Percentiles rank a stretch among this genome's conserved stretches.
Conservation (phyloP, 306 rosid genomes). For the Prunus fruticosa region DNA sequence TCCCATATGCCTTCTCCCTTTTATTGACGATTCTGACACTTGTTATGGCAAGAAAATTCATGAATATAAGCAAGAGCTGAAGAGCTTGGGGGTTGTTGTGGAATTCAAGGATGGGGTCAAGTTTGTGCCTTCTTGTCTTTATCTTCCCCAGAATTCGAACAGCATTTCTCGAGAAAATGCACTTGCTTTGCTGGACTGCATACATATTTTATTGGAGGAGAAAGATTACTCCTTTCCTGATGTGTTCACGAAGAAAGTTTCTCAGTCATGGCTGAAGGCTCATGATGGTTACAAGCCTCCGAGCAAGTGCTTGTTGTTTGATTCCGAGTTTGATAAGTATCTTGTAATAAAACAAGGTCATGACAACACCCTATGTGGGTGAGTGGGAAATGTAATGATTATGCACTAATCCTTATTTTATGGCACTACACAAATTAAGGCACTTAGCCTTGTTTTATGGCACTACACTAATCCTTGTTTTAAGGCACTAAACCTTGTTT, state of each 20-base stretch:
- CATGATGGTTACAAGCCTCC: constrained; percentile 53
- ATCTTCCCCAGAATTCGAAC: constrained; percentile 38
- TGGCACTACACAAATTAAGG: no score
- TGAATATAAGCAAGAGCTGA: constrained; percentile 50
- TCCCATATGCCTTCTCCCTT: constrained; percentile 59
- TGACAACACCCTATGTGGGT: no score
- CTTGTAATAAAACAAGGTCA: no score
- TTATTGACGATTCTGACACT: constrained; percentile 51
- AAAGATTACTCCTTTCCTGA: constrained; percentile 17
- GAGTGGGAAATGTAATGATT: no score
- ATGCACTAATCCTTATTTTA: no score
- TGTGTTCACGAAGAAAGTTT: constrained; percentile 32
- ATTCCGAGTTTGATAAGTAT: constrained; percentile 34
- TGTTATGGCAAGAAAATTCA: constrained; percentile 43
- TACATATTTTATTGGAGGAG: constrained; percentile 21
- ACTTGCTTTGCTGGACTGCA: constrained; percentile 53
- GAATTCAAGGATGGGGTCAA: constrained; percentile 46
- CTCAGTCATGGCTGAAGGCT: constrained; percentile 63
- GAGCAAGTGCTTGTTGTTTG: constrained; percentile 44
- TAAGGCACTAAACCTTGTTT: no score
- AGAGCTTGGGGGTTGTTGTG: constrained; percentile 49
- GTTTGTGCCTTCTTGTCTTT: constrained; percentile 37
- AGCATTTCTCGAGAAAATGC: constrained; percentile 36
- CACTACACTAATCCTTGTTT: no score
- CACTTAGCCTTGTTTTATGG: no score